phyloP scores from a whole-genome alignment of 768 basidiomycete genomes.

The Auricularia sp. region DNA sequence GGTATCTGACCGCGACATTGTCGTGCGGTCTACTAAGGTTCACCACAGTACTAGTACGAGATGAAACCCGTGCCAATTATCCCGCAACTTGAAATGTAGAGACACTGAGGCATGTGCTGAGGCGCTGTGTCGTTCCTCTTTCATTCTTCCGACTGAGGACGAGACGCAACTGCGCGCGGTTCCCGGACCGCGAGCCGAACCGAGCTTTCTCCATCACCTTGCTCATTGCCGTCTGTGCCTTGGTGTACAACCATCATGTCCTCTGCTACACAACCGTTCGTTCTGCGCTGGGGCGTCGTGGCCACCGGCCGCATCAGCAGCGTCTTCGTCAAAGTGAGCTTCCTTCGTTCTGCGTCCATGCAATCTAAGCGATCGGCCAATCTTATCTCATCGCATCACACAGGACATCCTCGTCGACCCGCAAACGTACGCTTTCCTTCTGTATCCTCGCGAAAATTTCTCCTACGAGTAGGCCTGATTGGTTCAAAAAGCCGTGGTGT shows the following conservation, averaged over 20 bases:
- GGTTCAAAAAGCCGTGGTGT: conserved; percentile 42
- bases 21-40: too few relatives aligned
- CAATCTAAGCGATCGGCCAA: neutral
- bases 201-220: neutral
- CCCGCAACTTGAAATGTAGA: too few relatives aligned
- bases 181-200: neutral
- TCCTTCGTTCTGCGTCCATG: neutral
- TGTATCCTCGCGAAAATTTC: neutral
- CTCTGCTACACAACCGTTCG: conserved; percentile 22
- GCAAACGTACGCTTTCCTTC: conserved; percentile 34
- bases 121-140: too few relatives aligned
- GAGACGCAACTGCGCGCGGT: too few relatives aligned
- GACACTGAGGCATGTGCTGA: too few relatives aligned
- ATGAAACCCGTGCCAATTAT: too few relatives aligned
- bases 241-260: neutral
- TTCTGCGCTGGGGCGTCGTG: conserved; percentile 77
- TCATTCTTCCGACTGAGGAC: too few relatives aligned
- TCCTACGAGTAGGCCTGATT: too few relatives aligned
- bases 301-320: conserved; percentile 68
- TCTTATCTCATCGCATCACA: neutral
- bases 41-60: too few relatives aligned
- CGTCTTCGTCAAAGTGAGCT: conserved; percentile 51
- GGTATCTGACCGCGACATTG: too few relatives aligned
- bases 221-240: neutral
- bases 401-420: conserved; percentile 74